Percentiles rank a stretch among this genome's conserved stretches.
phyloP scores from a whole-genome alignment of 2,329 filamentous ascomycete species.

The Penicillium glabrum region DNA sequence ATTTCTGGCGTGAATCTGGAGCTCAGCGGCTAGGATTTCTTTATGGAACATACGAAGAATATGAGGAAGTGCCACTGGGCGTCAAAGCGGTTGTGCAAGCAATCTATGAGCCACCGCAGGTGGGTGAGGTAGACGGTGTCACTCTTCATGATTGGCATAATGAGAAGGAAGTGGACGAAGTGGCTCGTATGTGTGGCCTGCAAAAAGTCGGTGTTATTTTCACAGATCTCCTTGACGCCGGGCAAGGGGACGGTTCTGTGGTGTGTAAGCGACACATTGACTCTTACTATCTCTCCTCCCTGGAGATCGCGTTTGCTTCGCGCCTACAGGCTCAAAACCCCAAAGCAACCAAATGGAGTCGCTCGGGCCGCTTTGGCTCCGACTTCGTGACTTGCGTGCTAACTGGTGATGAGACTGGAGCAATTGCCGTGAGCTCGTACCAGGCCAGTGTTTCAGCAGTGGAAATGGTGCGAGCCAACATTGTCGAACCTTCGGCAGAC shows the following conservation, averaged over 20 bases:
- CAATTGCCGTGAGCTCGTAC: slow-evolving; percentile 87
- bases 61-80: slow-evolving; percentile 87
- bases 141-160: slow-evolving; percentile 82
- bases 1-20: slow-evolving; percentile 87
- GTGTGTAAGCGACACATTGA: slow-evolving; percentile 94
- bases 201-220: slow-evolving; percentile 91
- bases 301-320: slow-evolving; percentile 87
- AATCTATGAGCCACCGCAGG: slow-evolving; percentile 93
- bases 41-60: slow-evolving; percentile 88
- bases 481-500: slow-evolving; percentile 92
- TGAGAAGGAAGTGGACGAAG: slow-evolving; percentile 74
- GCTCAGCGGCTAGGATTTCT: slow-evolving; percentile 83
- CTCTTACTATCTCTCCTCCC: slow-evolving; percentile 89
- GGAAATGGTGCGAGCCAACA: slow-evolving; percentile 94
- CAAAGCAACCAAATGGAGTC: slow-evolving; percentile 93
- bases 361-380: slow-evolving; percentile 88
- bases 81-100: slow-evolving; percentile 95
- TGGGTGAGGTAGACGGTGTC: slow-evolving; percentile 84
- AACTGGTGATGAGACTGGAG: slow-evolving; percentile 85
- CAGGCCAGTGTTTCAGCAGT: slow-evolving; percentile 94
- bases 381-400: slow-evolving; percentile 97
- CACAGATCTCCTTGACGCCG: slow-evolving; percentile 84
- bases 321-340: slow-evolving; percentile 85
- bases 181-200: slow-evolving; percentile 80
- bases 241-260: slow-evolving; percentile 78